phyloP scores from a whole-genome alignment of 345 rosid species.

The Excoecaria agallocha region DNA sequence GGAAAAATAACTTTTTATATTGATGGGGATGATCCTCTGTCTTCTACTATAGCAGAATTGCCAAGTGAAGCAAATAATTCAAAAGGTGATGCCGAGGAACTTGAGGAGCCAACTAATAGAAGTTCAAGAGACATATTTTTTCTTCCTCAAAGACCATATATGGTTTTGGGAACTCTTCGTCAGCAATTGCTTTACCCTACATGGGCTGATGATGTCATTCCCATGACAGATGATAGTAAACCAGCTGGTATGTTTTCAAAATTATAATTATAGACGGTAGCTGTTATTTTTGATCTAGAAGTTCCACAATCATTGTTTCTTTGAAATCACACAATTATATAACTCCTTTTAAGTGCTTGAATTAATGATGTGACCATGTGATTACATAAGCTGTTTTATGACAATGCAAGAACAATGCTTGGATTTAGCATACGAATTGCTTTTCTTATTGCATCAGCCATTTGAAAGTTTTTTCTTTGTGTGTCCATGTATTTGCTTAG shows the following conservation, averaged over 20 bases:
- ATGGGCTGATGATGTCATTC: conserved; percentile 47
- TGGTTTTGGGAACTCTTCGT: conserved; percentile 94
- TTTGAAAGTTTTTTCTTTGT: background rate
- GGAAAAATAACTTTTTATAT: conserved; percentile 76
- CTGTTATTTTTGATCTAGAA: background rate
- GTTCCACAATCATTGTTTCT: background rate
- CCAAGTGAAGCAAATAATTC: conserved; percentile 24
- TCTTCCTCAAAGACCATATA: conserved; percentile 96
- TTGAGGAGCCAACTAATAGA: conserved; percentile 30
- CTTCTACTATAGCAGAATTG: conserved; percentile 28
- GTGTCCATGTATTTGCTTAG: background rate
- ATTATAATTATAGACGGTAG: background rate
- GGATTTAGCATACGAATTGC: background rate
- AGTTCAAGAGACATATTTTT: conserved; percentile 57
- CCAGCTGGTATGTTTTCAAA: conserved; percentile 33
- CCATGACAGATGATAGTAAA: conserved; percentile 28
- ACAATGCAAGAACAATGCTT: background rate
- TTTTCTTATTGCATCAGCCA: background rate
- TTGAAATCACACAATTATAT: background rate
- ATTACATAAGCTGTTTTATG: background rate
- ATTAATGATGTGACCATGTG: background rate
- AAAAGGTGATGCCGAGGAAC: conserved; percentile 19
- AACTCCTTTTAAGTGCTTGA: background rate
- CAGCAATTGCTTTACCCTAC: conserved; percentile 92
- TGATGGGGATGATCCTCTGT: conserved; percentile 33